These are phyloP conservation scores for Uncinocarpus reesii DNA, from an alignment of 2,329 filamentous ascomycete genomes.

Conservation along the genomic window DNA sequence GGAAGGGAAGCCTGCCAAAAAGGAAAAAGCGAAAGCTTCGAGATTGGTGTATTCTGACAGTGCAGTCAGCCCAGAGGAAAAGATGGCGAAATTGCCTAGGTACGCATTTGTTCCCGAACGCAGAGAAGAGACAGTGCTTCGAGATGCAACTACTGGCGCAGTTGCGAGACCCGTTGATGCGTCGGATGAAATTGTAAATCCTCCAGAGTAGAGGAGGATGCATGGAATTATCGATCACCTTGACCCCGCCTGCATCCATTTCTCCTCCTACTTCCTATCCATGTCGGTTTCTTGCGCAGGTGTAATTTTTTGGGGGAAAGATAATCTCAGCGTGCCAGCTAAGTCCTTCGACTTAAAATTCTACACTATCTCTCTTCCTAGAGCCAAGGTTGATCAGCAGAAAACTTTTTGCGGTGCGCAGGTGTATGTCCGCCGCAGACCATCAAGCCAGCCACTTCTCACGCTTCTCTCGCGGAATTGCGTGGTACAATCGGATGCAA, in stretches of 20 bases:
- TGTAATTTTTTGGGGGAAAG: neutral
- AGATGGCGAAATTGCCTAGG: slow-evolving; percentile 66
- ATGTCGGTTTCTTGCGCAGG: neutral
- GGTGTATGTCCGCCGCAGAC: slow-evolving; percentile 12
- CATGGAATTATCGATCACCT: neutral
- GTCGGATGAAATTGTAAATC: slow-evolving; percentile 28
- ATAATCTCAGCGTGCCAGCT: slow-evolving; percentile 15
- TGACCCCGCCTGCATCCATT: neutral
- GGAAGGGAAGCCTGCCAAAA: slow-evolving; percentile 53
- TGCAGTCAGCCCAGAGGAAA: slow-evolving; percentile 75
- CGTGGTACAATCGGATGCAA: neutral
- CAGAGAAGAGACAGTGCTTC: slow-evolving; percentile 29
- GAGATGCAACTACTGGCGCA: slow-evolving; percentile 27
- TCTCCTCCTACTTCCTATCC: neutral
- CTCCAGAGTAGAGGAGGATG: slow-evolving; percentile 22
- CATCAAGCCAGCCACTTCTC: neutral
- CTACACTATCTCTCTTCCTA: slow-evolving; percentile 11
- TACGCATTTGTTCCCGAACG: slow-evolving; percentile 56
- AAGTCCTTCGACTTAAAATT: slow-evolving; percentile 18
- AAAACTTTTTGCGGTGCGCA: slow-evolving; percentile 15
- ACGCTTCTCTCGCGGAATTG: neutral
- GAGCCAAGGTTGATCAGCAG: slow-evolving; percentile 17
- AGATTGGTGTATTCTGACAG: slow-evolving; percentile 74
- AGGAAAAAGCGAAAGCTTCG: slow-evolving; percentile 52
- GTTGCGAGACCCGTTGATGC: slow-evolving; percentile 28